Evolutionary conservation across 1,139 yeast species (phyloP).

Genomic region (Neolecta irregularis): DNA sequence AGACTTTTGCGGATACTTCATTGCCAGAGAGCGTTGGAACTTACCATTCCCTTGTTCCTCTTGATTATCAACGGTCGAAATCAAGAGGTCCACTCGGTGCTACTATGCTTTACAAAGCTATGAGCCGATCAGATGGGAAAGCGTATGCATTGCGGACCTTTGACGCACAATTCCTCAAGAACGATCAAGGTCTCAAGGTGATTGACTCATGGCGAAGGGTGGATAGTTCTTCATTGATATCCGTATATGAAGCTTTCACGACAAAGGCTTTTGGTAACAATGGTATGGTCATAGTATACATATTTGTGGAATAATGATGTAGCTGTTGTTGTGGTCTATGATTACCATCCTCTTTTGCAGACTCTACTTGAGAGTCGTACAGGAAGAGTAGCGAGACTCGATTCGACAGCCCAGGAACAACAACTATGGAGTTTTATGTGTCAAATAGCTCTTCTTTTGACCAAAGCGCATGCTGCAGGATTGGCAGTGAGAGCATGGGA

Average conservation of each 20-base stretch:
- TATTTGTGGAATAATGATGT: slow-evolving; percentile 16
- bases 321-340: slow-evolving; percentile 17
- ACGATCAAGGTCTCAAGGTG: slow-evolving; percentile 39
- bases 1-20: slow-evolving; percentile 44
- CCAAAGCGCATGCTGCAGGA: slow-evolving; percentile 43
- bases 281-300: slow-evolving; percentile 27
- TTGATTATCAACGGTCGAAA: slow-evolving; percentile 45
- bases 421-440: slow-evolving; percentile 59
- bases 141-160: slow-evolving; percentile 63
- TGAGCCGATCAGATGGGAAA: slow-evolving; percentile 63
- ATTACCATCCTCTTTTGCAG: slow-evolving; percentile 18
- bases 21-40: slow-evolving; percentile 65
- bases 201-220: slow-evolving; percentile 40
- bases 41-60: slow-evolving; percentile 75
- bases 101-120: slow-evolving; percentile 60
- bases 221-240: slow-evolving; percentile 45
- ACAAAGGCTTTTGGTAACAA: slow-evolving; percentile 73
- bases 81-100: slow-evolving; percentile 45
- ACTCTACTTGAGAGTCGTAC: slow-evolving; percentile 45
- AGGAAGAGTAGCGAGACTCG: slow-evolving; percentile 26
- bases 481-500: slow-evolving; percentile 51
- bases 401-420: slow-evolving; percentile 31
- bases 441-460: slow-evolving; percentile 57
- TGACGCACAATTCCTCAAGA: slow-evolving; percentile 44
- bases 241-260: slow-evolving; percentile 68